Percentiles rank a stretch among this genome's conserved stretches.
These are phyloP conservation scores for Apophysomyces trapeziformis DNA, from an alignment of 371 early-diverging fungal species.

Conservation along the genomic window DNA sequence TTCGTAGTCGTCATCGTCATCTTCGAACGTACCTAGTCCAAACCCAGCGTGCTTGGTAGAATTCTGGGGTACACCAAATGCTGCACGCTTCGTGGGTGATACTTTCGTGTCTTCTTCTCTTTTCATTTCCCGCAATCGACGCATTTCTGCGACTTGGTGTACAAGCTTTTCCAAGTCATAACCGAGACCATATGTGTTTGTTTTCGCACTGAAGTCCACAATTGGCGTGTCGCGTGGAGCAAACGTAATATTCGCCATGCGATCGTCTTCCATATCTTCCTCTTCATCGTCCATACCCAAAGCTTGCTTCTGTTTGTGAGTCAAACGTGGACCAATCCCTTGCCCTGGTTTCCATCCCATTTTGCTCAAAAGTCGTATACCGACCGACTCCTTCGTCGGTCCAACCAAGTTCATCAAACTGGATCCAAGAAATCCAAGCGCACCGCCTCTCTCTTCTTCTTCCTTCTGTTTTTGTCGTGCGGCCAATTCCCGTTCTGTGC, in stretches of 20 bases:
- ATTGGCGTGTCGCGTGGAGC: constrained; percentile 77
- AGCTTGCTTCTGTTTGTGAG: constrained; percentile 12
- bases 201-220: constrained; percentile 58
- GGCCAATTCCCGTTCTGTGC: constrained; percentile 64
- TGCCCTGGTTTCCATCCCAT: constrained; percentile 91
- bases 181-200: constrained; percentile 70
- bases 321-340: constrained; percentile 77
- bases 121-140: constrained; percentile 34
- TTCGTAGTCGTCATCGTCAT: constrained; percentile 60
- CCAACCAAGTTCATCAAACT: constrained; percentile 56
- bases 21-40: constrained; percentile 54
- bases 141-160: constrained; percentile 67
- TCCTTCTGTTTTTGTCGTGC: constrained; percentile 49
- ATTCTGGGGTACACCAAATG: constrained; percentile 32
- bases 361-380: constrained; percentile 63
- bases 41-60: constrained; percentile 27
- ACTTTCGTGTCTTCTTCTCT: constrained; percentile 13
- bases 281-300: constrained; percentile 18
- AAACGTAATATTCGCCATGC: constrained; percentile 56
- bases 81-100: constrained; percentile 26
- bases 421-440: constrained; percentile 33
- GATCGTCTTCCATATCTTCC: constrained; percentile 47
- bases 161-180: constrained; percentile 68
- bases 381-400: constrained; percentile 67
- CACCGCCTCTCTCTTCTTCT: constrained; percentile 40